Percentiles rank a stretch among this genome's conserved stretches.
Conservation (phyloP, 805 yeast species). For the Saccharomycopsis amapae region DNA sequence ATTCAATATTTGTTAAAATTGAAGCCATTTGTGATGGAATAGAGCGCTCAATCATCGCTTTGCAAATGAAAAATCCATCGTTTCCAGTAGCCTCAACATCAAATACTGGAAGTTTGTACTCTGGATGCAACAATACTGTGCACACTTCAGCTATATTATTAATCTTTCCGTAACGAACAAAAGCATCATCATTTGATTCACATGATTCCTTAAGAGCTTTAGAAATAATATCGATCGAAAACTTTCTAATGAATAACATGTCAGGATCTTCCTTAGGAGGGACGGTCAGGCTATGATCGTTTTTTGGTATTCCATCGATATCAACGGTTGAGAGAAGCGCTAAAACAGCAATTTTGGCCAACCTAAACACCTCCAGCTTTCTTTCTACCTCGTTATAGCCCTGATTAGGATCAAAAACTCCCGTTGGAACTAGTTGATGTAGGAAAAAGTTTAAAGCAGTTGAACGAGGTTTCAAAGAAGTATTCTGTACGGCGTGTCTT, state of each 20-base stretch:
- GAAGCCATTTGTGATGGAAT: constrained; percentile 50
- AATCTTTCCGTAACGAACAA: constrained; percentile 47
- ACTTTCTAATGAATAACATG: constrained; percentile 64
- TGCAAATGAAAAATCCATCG: constrained; percentile 60
- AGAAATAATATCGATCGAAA: constrained; percentile 59
- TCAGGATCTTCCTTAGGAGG: constrained; percentile 49
- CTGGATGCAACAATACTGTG: constrained; percentile 26
- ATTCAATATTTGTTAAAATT: constrained; percentile 58
- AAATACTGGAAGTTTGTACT: constrained; percentile 26
- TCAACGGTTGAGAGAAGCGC: constrained; percentile 57
- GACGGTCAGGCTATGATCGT: constrained; percentile 28
- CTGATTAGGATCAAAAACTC: constrained; percentile 32
- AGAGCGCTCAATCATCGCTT: constrained; percentile 60
- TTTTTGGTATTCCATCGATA: constrained; percentile 32
- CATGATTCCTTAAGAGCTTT: constrained; percentile 53
- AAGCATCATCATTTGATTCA: constrained; percentile 31
- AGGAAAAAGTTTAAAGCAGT: constrained; percentile 72
- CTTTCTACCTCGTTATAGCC: constrained; percentile 40
- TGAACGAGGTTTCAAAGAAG: constrained; percentile 56
- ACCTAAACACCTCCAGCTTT: constrained; percentile 47
- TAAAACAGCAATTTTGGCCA: constrained; percentile 54
- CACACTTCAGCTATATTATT: constrained; percentile 46
- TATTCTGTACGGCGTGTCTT: constrained; percentile 31
- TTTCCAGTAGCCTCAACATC: constrained; percentile 19
- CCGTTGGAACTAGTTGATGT: constrained; percentile 62